Percentiles rank a stretch among this genome's conserved stretches.
phyloP scores from a whole-genome alignment of 495 filamentous ascomycete species.

The Podospora fimiseda region DNA sequence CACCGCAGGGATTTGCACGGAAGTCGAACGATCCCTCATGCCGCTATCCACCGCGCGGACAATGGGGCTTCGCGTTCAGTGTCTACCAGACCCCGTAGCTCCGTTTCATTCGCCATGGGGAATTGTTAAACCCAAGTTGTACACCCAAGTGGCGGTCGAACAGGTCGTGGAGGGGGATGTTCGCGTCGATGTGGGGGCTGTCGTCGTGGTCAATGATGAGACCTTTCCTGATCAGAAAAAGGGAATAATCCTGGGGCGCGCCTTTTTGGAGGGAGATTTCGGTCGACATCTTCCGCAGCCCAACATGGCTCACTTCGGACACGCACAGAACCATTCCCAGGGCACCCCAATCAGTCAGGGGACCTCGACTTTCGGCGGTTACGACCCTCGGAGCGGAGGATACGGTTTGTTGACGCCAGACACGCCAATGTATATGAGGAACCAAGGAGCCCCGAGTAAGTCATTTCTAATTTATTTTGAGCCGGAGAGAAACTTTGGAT shows the following conservation, averaged over 20 bases:
- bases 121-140: not conserved
- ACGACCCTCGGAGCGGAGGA: too few relatives aligned
- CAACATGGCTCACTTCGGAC: too few relatives aligned
- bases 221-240: not conserved
- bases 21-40: not conserved
- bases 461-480: too few relatives aligned
- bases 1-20: not conserved
- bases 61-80: not conserved
- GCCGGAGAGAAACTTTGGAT: too few relatives aligned
- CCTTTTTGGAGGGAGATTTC: too few relatives aligned
- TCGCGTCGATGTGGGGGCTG: not conserved
- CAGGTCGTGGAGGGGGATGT: not conserved
- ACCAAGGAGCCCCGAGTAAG: too few relatives aligned
- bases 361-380: too few relatives aligned
- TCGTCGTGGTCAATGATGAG: not conserved
- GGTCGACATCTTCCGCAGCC: too few relatives aligned
- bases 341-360: too few relatives aligned
- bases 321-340: too few relatives aligned
- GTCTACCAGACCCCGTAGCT: not conserved
- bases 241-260: not conserved
- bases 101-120: not conserved
- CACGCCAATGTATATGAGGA: too few relatives aligned
- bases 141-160: not conserved
- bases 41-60: not conserved
- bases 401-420: too few relatives aligned